These are phyloP conservation scores for Leucocoprinus birnbaumii DNA, from an alignment of 768 basidiomycete species.

Conservation along the genomic window DNA sequence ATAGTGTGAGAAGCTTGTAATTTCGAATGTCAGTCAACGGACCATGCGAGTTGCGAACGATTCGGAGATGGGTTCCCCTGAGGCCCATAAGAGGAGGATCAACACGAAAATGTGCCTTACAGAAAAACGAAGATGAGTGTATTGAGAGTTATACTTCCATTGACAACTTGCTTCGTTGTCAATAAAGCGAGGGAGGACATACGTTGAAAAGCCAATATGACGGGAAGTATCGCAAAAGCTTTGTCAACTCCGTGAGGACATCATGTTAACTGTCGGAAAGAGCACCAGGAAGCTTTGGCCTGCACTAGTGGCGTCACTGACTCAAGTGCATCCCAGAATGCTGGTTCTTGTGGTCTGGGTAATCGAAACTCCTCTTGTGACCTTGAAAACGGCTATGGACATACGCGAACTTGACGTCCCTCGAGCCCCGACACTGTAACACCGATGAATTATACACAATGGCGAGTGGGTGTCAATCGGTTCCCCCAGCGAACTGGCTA, in stretches of 20 bases:
- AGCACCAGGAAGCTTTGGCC: neutral
- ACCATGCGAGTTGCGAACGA: neutral
- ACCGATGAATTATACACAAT: too few relatives aligned
- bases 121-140: neutral
- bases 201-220: slow-evolving; percentile 3
- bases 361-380: too few relatives aligned
- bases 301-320: neutral
- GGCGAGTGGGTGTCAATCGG: too few relatives aligned
- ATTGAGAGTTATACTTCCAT: neutral
- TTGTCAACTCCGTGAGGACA: neutral
- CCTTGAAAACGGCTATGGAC: too few relatives aligned
- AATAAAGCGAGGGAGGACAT: neutral
- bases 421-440: too few relatives aligned
- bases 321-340: neutral
- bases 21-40: neutral
- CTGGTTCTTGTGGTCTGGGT: neutral
- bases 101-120: neutral
- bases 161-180: neutral
- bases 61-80: neutral
- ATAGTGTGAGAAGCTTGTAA: neutral
- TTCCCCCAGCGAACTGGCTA: too few relatives aligned
- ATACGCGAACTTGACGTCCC: too few relatives aligned
- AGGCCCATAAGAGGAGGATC: neutral
- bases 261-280: neutral
- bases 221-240: slow-evolving; percentile 6